Conservation (phyloP, 2,329 filamentous ascomycete genomes). For the Blastomyces parvus region DNA sequence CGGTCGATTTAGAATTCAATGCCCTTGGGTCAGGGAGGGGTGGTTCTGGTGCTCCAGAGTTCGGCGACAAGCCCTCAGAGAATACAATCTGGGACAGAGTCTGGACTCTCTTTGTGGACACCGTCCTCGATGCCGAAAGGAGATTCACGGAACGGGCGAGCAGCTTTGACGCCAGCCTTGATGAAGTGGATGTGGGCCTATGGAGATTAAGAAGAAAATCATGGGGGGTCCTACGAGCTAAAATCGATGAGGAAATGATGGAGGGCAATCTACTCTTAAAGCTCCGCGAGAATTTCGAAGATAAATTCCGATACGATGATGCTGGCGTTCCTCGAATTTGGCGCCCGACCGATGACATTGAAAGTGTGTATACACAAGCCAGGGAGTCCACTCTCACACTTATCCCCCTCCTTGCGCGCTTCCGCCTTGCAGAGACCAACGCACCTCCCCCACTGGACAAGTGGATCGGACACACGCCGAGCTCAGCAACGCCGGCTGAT, state of each 20-base stretch:
- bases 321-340: constrained; percentile 90
- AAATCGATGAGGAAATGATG: constrained; percentile 95
- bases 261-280: constrained; percentile 94
- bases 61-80: constrained; percentile 64
- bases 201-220: constrained; percentile 91
- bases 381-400: constrained; percentile 85
- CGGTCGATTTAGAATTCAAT: constrained; percentile 89
- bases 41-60: constrained; percentile 69
- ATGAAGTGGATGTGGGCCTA: constrained; percentile 83
- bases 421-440: constrained; percentile 66
- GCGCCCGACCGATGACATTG: constrained; percentile 93
- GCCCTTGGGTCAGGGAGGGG: constrained; percentile 82
- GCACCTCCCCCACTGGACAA: constrained; percentile 69
- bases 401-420: constrained; percentile 78
- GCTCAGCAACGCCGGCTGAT: constrained; percentile 65
- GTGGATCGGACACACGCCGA: constrained; percentile 73
- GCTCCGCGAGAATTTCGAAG: constrained; percentile 95
- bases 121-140: constrained; percentile 74
- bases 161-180: constrained; percentile 84
- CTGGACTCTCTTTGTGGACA: constrained; percentile 74
- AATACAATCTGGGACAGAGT: constrained; percentile 93
- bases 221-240: constrained; percentile 80
- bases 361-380: constrained; percentile 85
- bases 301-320: constrained; percentile 98
- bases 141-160: constrained; percentile 80